Base-by-base conservation (phyloP, 2,329 filamentous ascomycete genomes). In the Aspergillus oerlinghausenensis region DNA sequence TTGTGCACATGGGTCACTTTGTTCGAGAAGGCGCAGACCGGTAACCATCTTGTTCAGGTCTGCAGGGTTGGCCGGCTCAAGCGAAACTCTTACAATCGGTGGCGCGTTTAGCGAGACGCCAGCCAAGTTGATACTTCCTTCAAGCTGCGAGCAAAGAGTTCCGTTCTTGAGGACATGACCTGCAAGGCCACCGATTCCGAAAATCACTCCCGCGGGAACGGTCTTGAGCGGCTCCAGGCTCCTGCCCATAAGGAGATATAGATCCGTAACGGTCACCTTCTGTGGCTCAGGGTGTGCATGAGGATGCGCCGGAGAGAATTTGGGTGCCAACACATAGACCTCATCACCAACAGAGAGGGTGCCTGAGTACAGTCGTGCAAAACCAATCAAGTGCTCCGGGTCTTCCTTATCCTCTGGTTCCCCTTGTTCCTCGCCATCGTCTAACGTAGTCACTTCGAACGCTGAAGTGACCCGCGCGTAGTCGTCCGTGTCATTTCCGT, bases 171-270 rank as follows among this genome's bases (percentile, higher is more conserved):
- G 81, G n/a, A 99, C 88, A 59, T 93, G 88, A 17, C 92, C 93
- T 68, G 94, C 92, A 1, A 99, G 83, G 1, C 94, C 94, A 32
- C 88, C 91, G 54, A 99, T 94, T 25, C 94, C 94, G 69, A 99
- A 97, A 4, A 99, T 89, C 7, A 96, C 92, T 47, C 94, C 94
- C 0, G 94, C 93, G 5, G 93, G 93, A 0, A 97, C 93, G 0
- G 88, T 88, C 17, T 85, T 83, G 0, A 99, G 82, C 1, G 88
- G 83, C 69, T 97, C 93, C 4, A 99, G 79, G 57, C 88, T 88
- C 57, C 93, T 84, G 29, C 94, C 94, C 94, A 99, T 99, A 54
- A 99, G 85, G 71, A 99, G 87, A 73, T 99, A 99, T 2, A 99
- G 80, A 1, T 90, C 90, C 17, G 87, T 92, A 51, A 99, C 86